These are phyloP conservation scores for Fimicolochytrium jonesii DNA, from an alignment of 192 early-diverging fungal species.

Conservation along the genomic window DNA sequence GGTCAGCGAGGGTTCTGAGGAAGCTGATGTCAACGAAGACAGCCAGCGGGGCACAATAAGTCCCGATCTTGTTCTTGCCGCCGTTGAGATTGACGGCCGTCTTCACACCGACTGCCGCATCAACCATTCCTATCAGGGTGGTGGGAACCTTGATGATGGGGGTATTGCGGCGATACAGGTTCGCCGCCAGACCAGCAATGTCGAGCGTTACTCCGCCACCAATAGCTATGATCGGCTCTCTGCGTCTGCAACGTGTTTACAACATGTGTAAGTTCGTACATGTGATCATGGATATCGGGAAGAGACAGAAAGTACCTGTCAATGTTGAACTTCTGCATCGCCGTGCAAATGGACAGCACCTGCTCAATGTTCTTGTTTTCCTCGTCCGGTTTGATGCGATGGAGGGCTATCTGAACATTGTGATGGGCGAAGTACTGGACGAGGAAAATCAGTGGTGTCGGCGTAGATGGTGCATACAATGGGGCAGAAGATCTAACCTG, in stretches of 20 bases:
- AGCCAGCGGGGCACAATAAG: not conserved
- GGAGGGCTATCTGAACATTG: not conserved
- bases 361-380: not conserved
- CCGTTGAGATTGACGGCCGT: not conserved
- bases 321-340: not conserved
- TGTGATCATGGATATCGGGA: no score
- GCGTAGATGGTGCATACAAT: not conserved
- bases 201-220: not conserved
- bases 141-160: constrained; percentile 4
- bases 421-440: not conserved
- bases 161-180: not conserved
- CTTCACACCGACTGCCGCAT: not conserved
- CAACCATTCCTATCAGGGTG: not conserved
- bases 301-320: no score
- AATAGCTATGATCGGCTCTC: not conserved
- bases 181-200: not conserved
- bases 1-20: not conserved
- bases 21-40: constrained; percentile 1
- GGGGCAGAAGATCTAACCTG: not conserved
- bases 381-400: not conserved
- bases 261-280: no score
- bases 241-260: not conserved
- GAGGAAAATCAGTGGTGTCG: not conserved
- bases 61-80: constrained; percentile 5
- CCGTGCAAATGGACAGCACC: not conserved